Percentiles rank a stretch among this genome's conserved stretches.
These are phyloP conservation scores for Anisodus acutangulus DNA, from an alignment of 257 asterid genomes.

Conservation along the genomic window DNA sequence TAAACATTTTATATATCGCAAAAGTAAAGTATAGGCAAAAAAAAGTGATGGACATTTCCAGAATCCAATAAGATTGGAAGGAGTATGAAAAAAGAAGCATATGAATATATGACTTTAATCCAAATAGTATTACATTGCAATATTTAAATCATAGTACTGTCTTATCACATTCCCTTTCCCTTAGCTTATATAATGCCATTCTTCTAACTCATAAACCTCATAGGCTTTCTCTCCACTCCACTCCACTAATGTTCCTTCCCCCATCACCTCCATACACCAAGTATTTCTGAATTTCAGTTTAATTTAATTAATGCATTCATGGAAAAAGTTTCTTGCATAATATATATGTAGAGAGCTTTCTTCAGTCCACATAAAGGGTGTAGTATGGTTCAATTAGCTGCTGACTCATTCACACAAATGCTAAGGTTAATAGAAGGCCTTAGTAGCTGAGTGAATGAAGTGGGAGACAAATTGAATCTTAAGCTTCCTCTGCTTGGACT, in stretches of 20 bases:
- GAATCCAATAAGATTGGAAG: slow-evolving; percentile 29
- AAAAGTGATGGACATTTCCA: slow-evolving; percentile 32
- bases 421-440: slow-evolving; percentile 43
- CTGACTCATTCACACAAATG: slow-evolving; percentile 96
- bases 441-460: slow-evolving; percentile 80
- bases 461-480: slow-evolving; percentile 73
- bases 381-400: slow-evolving; percentile 81
- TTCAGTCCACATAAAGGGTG: slow-evolving; percentile 81
- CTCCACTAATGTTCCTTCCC: neutral
- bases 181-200: slow-evolving; percentile 49
- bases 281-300: neutral
- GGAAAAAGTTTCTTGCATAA: neutral
- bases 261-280: neutral
- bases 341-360: slow-evolving; percentile 78
- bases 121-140: slow-evolving; percentile 24
- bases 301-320: neutral
- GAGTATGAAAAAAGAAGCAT: slow-evolving; percentile 28
- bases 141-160: neutral
- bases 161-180: slow-evolving; percentile 19
- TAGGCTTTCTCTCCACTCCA: too few species aligned
- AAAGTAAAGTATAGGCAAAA: slow-evolving; percentile 27
- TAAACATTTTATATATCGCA: neutral
- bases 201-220: neutral
- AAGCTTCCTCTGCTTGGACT: slow-evolving; percentile 91
- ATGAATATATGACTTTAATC: slow-evolving; percentile 2